A percentile compares a stretch with the other conserved stretches of the same genome.
These are phyloP conservation scores for Nissolia schottii DNA, from an alignment of 306 rosid genomes.

Conservation along the genomic window DNA sequence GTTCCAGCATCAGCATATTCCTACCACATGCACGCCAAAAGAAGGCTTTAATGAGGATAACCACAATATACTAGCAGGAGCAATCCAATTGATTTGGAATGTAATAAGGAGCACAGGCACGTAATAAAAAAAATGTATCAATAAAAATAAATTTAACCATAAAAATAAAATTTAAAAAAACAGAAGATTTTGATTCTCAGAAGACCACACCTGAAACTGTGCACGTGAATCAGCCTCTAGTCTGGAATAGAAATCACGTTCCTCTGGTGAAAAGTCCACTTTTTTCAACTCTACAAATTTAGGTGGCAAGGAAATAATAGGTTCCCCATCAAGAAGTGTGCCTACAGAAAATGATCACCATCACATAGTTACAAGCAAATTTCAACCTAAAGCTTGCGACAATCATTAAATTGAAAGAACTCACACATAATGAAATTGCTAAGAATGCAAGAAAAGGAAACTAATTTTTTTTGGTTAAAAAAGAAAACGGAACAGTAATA, in stretches of 20 bases:
- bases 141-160: too few species aligned
- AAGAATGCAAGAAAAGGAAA: not conserved
- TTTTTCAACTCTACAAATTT: constrained; percentile 66
- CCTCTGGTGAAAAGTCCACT: constrained; percentile 83
- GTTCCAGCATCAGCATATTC: constrained; percentile 97
- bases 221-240: constrained; percentile 96
- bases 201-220: constrained; percentile 76
- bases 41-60: too few species aligned
- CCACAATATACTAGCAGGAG: not conserved
- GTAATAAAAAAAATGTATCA: too few species aligned
- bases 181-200: too few species aligned
- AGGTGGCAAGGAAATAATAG: constrained; percentile 82
- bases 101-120: not conserved
- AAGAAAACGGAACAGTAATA: not conserved
- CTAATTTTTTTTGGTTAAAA: too few species aligned
- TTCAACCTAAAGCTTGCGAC: not conserved
- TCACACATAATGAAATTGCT: not conserved
- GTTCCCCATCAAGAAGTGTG: constrained; percentile 92
- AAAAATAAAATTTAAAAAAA: too few species aligned
- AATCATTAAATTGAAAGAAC: not conserved
- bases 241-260: constrained; percentile 86
- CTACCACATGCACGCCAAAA: constrained; percentile 33
- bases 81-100: not conserved
- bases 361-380: not conserved
- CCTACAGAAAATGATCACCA: constrained; percentile 36